Evolutionary conservation across 2,329 filamentous ascomycete genomes (phyloP).

Genomic region (Nigrospora sphaerica): DNA sequence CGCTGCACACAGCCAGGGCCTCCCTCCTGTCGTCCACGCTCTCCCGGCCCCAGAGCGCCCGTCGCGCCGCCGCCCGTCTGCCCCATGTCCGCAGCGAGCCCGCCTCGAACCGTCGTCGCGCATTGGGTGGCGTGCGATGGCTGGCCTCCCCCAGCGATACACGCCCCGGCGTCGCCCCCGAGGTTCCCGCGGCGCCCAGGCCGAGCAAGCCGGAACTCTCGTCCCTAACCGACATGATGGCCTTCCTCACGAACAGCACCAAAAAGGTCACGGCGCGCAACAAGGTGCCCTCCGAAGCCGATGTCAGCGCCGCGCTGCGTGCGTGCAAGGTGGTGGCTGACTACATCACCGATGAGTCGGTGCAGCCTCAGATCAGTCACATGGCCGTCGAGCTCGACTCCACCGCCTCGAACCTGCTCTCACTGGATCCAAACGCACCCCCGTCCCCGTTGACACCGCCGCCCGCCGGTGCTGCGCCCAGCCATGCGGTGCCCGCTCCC

Average conservation of each 20-base stretch:
- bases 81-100: too few species aligned
- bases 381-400: constrained; percentile 25
- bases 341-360: constrained; percentile 20
- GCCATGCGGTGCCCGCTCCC: constrained; percentile 4
- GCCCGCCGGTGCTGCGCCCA: neutral
- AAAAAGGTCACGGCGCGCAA: constrained; percentile 13
- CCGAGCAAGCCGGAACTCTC: constrained; percentile 8
- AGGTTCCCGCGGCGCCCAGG: too few species aligned
- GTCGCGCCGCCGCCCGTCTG: too few species aligned
- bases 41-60: constrained; percentile 8
- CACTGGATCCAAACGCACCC: constrained; percentile 17
- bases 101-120: too few species aligned
- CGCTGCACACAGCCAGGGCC: constrained; percentile 10
- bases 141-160: too few species aligned
- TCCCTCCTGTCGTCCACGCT: constrained; percentile 21
- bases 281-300: constrained; percentile 17
- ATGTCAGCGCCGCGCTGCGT: constrained; percentile 18
- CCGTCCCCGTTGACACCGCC: constrained; percentile 4
- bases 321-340: constrained; percentile 19
- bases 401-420: constrained; percentile 25
- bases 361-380: constrained; percentile 20
- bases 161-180: too few species aligned
- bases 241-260: constrained; percentile 15
- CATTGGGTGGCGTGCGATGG: too few species aligned
- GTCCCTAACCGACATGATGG: constrained; percentile 18